Evolutionary conservation across 2,329 filamentous ascomycete species (phyloP).

Genomic region (Cadophora luteo-olivacea): DNA sequence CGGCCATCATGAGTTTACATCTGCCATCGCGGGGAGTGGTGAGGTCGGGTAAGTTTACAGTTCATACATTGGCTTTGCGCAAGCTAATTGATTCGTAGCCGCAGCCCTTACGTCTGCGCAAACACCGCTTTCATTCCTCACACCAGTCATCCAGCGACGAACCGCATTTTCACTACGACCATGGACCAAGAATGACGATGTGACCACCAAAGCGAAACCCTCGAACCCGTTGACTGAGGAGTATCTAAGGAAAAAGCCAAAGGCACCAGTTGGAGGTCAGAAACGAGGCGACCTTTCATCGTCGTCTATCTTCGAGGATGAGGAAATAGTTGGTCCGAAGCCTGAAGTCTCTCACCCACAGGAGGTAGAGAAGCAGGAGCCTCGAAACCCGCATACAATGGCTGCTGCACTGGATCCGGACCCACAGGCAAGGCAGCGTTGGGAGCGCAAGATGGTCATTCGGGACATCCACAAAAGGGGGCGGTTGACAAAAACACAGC

Average conservation of each 20-base stretch:
- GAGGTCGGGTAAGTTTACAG: constrained; percentile 59
- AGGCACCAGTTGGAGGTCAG: constrained; percentile 46
- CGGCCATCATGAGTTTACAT: constrained; percentile 65
- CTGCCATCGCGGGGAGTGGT: constrained; percentile 67
- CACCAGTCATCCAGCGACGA: constrained; percentile 40
- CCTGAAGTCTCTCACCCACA: neutral
- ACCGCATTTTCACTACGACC: constrained; percentile 31
- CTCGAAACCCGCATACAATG: constrained; percentile 59
- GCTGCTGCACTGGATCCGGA: constrained; percentile 75
- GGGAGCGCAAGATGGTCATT: constrained; percentile 85
- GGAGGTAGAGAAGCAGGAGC: constrained; percentile 36
- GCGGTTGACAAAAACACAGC: constrained; percentile 68
- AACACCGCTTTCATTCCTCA: constrained; percentile 49
- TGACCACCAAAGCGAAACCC: constrained; percentile 21
- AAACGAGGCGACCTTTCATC: constrained; percentile 52
- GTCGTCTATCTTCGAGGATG: constrained; percentile 59
- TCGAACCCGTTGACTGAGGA: constrained; percentile 68
- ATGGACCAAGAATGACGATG: constrained; percentile 18
- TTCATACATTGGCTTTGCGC: constrained; percentile 4
- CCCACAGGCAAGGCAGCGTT: constrained; percentile 72
- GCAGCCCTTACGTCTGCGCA: constrained; percentile 43
- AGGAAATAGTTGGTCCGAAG: constrained; percentile 44
- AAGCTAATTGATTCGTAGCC: constrained; percentile 38
- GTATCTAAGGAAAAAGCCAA: constrained; percentile 49
- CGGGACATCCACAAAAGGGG: constrained; percentile 74